phyloP scores from a whole-genome alignment of 78 protist species.

The Dictyostelium citrinum region DNA sequence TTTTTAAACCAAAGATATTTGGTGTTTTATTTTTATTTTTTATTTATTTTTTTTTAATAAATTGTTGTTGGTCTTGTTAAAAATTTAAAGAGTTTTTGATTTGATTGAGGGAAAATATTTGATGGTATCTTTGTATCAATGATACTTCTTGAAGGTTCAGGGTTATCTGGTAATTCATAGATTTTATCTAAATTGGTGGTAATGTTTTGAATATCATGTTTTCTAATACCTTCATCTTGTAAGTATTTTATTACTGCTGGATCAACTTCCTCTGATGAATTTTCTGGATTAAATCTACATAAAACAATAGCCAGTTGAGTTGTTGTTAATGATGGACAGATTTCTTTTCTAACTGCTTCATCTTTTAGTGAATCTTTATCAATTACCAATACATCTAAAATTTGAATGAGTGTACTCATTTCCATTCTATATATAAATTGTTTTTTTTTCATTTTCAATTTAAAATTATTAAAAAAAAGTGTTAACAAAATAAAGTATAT shows the following conservation, averaged over 20 bases:
- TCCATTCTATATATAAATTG: constrained; percentile 17
- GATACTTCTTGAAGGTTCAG: constrained; percentile 45
- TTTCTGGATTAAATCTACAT: constrained; percentile 2
- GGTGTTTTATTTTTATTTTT: too few relatives aligned
- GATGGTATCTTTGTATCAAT: constrained; percentile 29
- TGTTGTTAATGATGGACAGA: constrained; percentile 45
- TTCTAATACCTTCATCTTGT: constrained; percentile 70
- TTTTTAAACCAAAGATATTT: too few relatives aligned
- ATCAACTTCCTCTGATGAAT: constrained; percentile 38
- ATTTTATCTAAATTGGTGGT: constrained; percentile 19
- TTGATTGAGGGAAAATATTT: constrained; percentile 3
- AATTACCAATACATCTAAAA: constrained; percentile 46
- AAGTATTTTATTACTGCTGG: constrained; percentile 33
- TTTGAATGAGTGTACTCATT: constrained; percentile 21
- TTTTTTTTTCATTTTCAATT: background rate
- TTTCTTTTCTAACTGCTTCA: constrained; percentile 31
- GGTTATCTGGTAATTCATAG: constrained; percentile 32
- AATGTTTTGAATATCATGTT: constrained; percentile 34
- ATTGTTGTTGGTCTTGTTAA: constrained; percentile 5
- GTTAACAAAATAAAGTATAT: background rate
- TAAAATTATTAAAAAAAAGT: background rate
- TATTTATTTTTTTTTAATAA: background rate
- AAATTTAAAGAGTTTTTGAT: background rate
- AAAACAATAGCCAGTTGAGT: constrained; percentile 53
- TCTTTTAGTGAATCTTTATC: constrained; percentile 49